Base-by-base conservation (phyloP, 345 rosid species). In the Mangifera indica region DNA sequence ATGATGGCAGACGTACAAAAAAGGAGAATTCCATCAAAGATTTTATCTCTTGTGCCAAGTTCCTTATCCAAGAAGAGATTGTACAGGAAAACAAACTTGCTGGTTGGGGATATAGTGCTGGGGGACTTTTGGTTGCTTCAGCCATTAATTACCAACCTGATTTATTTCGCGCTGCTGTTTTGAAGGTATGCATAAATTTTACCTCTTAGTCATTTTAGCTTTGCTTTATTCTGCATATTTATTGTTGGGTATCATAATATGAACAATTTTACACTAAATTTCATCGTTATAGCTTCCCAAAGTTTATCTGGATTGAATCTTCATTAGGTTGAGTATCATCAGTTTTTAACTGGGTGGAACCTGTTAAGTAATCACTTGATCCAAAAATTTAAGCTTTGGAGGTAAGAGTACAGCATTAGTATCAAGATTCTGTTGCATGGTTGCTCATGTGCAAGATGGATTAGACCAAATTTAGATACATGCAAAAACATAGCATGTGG, bases 51-150 rank as follows among this genome's bases (percentile, higher is more conserved):
- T 94, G 97, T 75, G 93, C 93, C 49, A 89, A 77, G 76, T 92
- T 85, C 83, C 90, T 94, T 42, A 51, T 88, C 46, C 85, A 84
- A 45, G 86, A 84, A 74, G 83, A 81, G 74, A 80, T 94, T 66
- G 97, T 92, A 73, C 81, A 83, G 62, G 87, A 84, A 49, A 82
- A 83, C 74, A 89, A 88, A 81, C 96, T 94, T 78, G 92, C 92
- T 21, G 97, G 91, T 67, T 92, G 89, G 90, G 98, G 98, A 74
- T 88, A 89, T 77, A 94, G 98, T 72, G 98, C 90, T 15, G 98
- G 97, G 64, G 99, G 96, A 55, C 93, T 92, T 66, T 77, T 89
- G 71, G 90, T 94, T 84, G 99, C 99, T 83, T 82, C 98, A 67
- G 98, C 97, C 78, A 90, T 89, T 67, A 95, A 91, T 75, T 60